phyloP scores from a whole-genome alignment of 306 rosid genomes.

The Trifolium pratense region DNA sequence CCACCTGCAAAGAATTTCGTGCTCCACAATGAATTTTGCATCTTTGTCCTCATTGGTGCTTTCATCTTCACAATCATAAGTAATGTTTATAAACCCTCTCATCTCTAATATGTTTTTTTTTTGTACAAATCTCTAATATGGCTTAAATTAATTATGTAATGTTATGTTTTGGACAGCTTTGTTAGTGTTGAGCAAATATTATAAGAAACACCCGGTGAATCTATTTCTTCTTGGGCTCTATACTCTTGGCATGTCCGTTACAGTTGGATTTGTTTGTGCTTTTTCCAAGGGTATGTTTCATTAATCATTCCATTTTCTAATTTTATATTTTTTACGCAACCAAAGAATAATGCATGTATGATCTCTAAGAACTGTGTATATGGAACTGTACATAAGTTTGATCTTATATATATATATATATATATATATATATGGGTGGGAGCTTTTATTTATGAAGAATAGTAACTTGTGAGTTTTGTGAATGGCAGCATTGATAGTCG shows the following conservation, averaged over 20 bases:
- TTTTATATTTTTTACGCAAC: too few relatives aligned
- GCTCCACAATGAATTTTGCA: neutral
- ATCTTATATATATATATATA: too few relatives aligned
- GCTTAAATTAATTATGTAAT: neutral
- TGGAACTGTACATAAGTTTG: too few relatives aligned
- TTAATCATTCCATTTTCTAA: neutral
- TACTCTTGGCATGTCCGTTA: conserved; percentile 50
- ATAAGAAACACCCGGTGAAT: conserved; percentile 59
- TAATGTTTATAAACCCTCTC: neutral
- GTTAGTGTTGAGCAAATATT: conserved; percentile 45
- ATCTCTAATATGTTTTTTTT: neutral
- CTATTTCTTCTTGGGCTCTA: conserved; percentile 50
- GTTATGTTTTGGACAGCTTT: conserved; percentile 41
- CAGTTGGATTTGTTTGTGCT: conserved; percentile 53
- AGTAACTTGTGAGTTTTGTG: neutral
- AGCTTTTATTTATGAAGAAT: neutral
- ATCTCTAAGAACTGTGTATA: too few relatives aligned
- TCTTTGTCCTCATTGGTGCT: conserved; percentile 26
- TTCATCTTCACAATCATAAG: conserved; percentile 37
- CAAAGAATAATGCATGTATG: too few relatives aligned
- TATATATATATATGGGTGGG: too few relatives aligned
- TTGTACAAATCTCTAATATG: too few relatives aligned
- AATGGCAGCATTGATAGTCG: conserved; percentile 42
- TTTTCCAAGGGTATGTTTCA: conserved; percentile 9
- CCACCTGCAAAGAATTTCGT: conserved; percentile 35